A percentile compares a stretch with the other conserved stretches of the same genome.
Conservation (phyloP, 2,329 filamentous ascomycete species). For the Arthroderma uncinatum region DNA sequence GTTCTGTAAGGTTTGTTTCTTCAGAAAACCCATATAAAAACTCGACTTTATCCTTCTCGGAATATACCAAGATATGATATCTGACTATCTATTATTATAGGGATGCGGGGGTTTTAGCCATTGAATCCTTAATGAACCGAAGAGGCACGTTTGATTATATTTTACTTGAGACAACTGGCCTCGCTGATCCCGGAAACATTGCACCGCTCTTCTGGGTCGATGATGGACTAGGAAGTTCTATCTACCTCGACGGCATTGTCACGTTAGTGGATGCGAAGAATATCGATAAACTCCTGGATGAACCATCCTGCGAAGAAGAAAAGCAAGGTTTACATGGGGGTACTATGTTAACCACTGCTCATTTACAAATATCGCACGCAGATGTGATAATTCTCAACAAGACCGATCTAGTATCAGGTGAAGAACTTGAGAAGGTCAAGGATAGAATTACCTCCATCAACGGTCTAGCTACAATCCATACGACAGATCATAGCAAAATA, state of each 20-base stretch:
- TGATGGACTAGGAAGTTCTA: conserved; percentile 84
- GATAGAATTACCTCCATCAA: conserved; percentile 76
- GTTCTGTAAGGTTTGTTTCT: conserved; percentile 68
- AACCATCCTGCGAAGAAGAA: conserved; percentile 38
- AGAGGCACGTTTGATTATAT: conserved; percentile 96
- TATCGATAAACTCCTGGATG: conserved; percentile 69
- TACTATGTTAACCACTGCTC: conserved; percentile 75
- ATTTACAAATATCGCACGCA: conserved; percentile 92
- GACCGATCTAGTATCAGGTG: conserved; percentile 62
- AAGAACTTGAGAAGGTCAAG: conserved; percentile 58
- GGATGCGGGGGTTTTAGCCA: conserved; percentile 85
- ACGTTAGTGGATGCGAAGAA: conserved; percentile 94
- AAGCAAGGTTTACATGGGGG: conserved; percentile 37
- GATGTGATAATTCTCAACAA: conserved; percentile 96
- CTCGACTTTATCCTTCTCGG: no score
- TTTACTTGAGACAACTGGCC: conserved; percentile 84
- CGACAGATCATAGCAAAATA: conserved; percentile 69
- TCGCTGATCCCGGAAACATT: conserved; percentile 91
- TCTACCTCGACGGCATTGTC: conserved; percentile 94
- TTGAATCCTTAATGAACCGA: conserved; percentile 90
- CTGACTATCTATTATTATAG: conserved; percentile 32
- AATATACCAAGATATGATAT: not conserved
- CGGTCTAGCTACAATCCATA: conserved; percentile 69
- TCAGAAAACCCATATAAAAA: not conserved
- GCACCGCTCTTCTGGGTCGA: conserved; percentile 97